These are phyloP conservation scores for Bauhinia variegata DNA, from an alignment of 306 rosid species.

Conservation along the genomic window DNA sequence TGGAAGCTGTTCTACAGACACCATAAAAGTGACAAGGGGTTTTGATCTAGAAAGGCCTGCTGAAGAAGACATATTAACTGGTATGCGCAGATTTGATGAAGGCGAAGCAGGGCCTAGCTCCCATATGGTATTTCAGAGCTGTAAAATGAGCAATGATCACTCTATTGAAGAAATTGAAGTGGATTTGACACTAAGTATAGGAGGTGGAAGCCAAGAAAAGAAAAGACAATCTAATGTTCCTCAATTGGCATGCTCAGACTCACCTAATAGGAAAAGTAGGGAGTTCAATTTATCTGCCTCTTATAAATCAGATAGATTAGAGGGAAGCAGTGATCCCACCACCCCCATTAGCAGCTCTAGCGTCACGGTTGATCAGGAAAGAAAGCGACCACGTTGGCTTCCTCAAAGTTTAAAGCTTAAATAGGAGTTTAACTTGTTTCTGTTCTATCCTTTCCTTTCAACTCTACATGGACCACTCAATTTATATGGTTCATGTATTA, in stretches of 20 bases:
- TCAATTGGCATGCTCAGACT: slow-evolving; percentile 15
- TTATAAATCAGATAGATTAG: slow-evolving; percentile 75
- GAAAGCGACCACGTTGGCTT: slow-evolving; percentile 52
- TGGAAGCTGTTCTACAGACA: slow-evolving; percentile 80
- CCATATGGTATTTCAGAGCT: slow-evolving; percentile 31
- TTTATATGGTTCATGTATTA: slow-evolving; percentile 52
- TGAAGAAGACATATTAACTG: slow-evolving; percentile 51
- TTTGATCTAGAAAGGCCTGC: slow-evolving; percentile 80
- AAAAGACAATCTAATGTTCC: slow-evolving; percentile 46
- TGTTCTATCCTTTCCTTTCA: slow-evolving; percentile 37
- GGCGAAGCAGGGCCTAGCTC: slow-evolving; percentile 61
- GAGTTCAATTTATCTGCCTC: slow-evolving; percentile 60
- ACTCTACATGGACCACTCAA: slow-evolving; percentile 48
- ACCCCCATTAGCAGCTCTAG: slow-evolving; percentile 80
- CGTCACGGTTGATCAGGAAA: slow-evolving; percentile 70
- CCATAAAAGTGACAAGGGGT: slow-evolving; percentile 55
- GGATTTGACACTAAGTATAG: slow-evolving; percentile 89
- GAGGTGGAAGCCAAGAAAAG: slow-evolving; percentile 57
- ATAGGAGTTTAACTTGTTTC: slow-evolving; percentile 49
- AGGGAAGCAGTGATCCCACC: slow-evolving; percentile 68
- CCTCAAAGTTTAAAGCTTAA: slow-evolving; percentile 74
- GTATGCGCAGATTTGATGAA: slow-evolving; percentile 43
- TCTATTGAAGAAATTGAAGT: slow-evolving; percentile 68
- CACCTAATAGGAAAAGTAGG: slow-evolving; percentile 41
- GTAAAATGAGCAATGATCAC: slow-evolving; percentile 43